Percentiles rank a stretch among this genome's conserved stretches.
Evolutionary conservation across 805 yeast species (phyloP).

Genomic region (Myxozyma melibiosi): DNA sequence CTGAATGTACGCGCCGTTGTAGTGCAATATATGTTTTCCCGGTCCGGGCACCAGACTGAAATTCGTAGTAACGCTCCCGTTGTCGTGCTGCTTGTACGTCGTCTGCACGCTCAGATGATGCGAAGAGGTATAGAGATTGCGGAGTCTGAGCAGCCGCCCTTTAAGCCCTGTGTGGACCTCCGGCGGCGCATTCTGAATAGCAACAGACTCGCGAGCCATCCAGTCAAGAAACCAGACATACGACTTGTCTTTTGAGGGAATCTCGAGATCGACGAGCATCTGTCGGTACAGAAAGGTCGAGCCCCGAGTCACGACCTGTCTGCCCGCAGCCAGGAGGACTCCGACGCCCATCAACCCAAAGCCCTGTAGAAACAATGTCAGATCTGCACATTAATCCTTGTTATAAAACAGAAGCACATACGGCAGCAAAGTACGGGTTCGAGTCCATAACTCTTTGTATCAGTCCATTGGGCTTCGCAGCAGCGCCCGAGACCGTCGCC

Average conservation of each 20-base stretch:
- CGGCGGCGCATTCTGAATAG: background rate
- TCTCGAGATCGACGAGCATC: constrained; percentile 86
- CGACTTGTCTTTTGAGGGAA: constrained; percentile 89
- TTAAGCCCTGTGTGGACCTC: background rate
- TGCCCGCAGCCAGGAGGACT: constrained; percentile 77
- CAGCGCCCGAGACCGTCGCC: background rate
- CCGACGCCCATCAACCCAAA: constrained; percentile 96
- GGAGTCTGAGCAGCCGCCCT: constrained; percentile 7
- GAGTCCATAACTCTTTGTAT: constrained; percentile 41
- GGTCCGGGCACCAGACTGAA: constrained; percentile 96
- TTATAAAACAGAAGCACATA: background rate
- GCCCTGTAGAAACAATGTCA: constrained; percentile 49
- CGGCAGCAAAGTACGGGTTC: constrained; percentile 95
- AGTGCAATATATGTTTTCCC: constrained; percentile 84
- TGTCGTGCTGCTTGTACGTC: constrained; percentile 80
- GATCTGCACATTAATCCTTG: background rate
- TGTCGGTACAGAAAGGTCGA: constrained; percentile 76
- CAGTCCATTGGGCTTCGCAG: background rate
- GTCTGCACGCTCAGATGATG: constrained; percentile 92
- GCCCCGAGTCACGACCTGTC: constrained; percentile 65
- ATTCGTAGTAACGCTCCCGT: constrained; percentile 84
- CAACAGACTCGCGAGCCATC: constrained; percentile 56
- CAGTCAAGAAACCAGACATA: constrained; percentile 94
- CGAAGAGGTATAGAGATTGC: constrained; percentile 23
- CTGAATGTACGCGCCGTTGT: constrained; percentile 83